Evolutionary conservation across 2,329 filamentous ascomycete species (phyloP).

Genomic region (Ascochyta fabae): DNA sequence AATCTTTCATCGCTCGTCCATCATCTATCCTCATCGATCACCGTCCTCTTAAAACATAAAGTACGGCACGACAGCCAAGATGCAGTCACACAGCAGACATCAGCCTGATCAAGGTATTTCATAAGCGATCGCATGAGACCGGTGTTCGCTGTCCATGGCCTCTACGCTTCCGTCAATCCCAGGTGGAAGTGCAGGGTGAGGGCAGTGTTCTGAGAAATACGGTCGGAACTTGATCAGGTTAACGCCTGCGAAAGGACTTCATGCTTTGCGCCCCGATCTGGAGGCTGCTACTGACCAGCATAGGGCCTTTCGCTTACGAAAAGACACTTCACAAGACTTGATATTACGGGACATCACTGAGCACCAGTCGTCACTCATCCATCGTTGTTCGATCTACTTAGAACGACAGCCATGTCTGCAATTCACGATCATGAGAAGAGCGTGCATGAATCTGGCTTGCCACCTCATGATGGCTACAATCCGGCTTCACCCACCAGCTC

Average conservation of each 20-base stretch:
- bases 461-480: slow-evolving; percentile 17
- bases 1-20: neutral
- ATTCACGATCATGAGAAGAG: slow-evolving; percentile 21
- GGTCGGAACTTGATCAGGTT: slow-evolving; percentile 62
- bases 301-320: slow-evolving; percentile 27
- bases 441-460: slow-evolving; percentile 3
- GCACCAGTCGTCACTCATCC: too few species aligned
- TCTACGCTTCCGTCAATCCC: neutral
- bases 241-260: slow-evolving; percentile 61
- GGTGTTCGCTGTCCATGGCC: slow-evolving; percentile 33
- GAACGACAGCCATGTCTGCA: neutral
- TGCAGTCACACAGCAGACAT: slow-evolving; percentile 43
- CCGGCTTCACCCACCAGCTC: slow-evolving; percentile 25
- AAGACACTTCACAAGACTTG: neutral
- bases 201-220: slow-evolving; percentile 58
- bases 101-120: slow-evolving; percentile 45
- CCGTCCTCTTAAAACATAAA: neutral
- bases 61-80: slow-evolving; percentile 37
- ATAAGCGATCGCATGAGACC: slow-evolving; percentile 45
- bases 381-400: too few species aligned
- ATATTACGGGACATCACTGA: neutral
- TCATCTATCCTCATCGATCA: neutral
- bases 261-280: slow-evolving; percentile 49
- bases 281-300: slow-evolving; percentile 38
- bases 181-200: neutral